These are phyloP conservation scores for Neurospora sp. DNA, from an alignment of 2,329 filamentous ascomycete genomes.

Conservation along the genomic window DNA sequence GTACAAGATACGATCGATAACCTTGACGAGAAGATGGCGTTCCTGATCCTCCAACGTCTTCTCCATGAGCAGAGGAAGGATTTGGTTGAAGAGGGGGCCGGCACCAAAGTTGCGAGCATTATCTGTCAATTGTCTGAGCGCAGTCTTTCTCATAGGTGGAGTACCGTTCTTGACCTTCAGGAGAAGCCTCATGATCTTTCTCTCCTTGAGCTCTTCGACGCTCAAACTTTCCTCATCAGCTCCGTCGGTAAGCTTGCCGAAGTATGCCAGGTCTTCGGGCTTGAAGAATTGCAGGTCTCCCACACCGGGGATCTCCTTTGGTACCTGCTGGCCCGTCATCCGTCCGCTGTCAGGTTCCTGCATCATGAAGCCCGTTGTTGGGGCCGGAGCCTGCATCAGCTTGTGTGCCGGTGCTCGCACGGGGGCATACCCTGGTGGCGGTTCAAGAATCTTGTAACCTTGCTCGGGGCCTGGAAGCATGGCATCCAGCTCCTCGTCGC, in stretches of 20 bases:
- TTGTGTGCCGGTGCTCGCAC: conserved; percentile 68
- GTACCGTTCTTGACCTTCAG: conserved; percentile 99
- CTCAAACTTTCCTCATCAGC: conserved; percentile 84
- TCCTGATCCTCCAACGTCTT: conserved; percentile 97
- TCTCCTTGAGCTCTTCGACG: conserved; percentile 92
- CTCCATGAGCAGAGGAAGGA: conserved; percentile 93
- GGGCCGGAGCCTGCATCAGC: conserved; percentile 60
- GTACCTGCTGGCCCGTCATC: conserved; percentile 77
- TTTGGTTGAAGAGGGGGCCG: conserved; percentile 91
- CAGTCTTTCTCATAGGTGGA: conserved; percentile 96
- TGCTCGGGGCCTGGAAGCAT: conserved; percentile 82
- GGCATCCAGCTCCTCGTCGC: conserved; percentile 87
- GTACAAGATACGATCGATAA: conserved; percentile 96
- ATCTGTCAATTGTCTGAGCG: conserved; percentile 90
- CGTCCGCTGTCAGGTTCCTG: conserved; percentile 83
- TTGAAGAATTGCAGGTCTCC: conserved; percentile 98
- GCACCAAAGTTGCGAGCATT: conserved; percentile 95
- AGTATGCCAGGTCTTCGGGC: conserved; percentile 96
- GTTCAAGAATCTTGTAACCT: conserved; percentile 85
- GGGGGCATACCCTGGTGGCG: conserved; percentile 85
- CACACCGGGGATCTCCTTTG: conserved; percentile 91
- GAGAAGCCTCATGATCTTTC: conserved; percentile 94
- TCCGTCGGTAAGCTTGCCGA: conserved; percentile 91
- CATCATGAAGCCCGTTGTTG: conserved; percentile 90
- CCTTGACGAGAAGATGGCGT: conserved; percentile 94